Base-by-base conservation (phyloP, 805 yeast genomes). In the Candida nemodendra region DNA sequence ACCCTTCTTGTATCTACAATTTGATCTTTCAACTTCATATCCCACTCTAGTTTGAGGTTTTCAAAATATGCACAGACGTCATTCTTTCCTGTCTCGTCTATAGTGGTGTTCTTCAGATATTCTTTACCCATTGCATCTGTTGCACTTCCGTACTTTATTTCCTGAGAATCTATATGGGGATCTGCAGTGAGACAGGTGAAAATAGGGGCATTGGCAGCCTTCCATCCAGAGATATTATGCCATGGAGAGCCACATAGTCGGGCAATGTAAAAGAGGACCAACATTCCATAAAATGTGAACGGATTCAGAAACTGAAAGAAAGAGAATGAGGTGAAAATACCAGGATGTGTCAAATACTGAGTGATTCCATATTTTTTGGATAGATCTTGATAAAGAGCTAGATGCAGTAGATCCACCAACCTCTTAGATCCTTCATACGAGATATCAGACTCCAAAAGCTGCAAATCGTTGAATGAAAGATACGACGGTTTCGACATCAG, bases 401-500 rank as follows among this genome's bases (percentile, higher is more conserved):
- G 60, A 62, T 91, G 98, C 28, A 89, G 62, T 38, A 90, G 69
- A 60, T 93, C 98, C 27, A 91, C 81, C 47, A 84, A 66, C 54
- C 95, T 71, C 56, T 93, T 93, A 2, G 97, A 88, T 9, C 95
- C 95, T 59, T 91, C 98, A 57, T 93, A 93, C 5, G 96, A 79
- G 34, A 74, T 77, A 32, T 69, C 70, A 13, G 84, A 71, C 47
- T 72, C 57, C 26, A 86, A 47, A 43, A 90, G 66, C 57, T 89
- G 86, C 27, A 91, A 61, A 54, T 93, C 98, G 30, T 83, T 66
- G 40, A 79, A 70, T 14, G 91, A 80, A 25, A 91, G 68, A 56
- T 76, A 79, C 45, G 80, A 77, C 2, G 95, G 84, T 38, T 75
- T 76, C 0, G 95, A 80, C 79, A 88, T 85, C 28, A 86, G 65